Conservation (phyloP, 2,329 filamentous ascomycete species). For the Hymenoscyphus fructigenus region DNA sequence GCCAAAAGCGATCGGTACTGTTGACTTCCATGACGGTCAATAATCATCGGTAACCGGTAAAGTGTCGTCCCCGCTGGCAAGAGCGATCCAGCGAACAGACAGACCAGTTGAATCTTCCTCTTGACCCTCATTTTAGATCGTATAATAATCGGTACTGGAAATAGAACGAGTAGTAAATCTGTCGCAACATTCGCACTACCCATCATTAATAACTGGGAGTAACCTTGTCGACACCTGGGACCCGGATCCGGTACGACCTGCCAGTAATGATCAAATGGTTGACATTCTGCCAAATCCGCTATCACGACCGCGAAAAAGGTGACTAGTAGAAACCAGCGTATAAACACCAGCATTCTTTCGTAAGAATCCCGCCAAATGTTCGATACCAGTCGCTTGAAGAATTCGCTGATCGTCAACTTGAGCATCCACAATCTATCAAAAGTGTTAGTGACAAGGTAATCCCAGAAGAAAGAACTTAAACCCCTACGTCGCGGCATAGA, state of each 20-base stretch:
- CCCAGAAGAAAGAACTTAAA: not conserved
- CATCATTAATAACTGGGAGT: slow-evolving; percentile 85
- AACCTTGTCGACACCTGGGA: slow-evolving; percentile 80
- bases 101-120: slow-evolving; percentile 75
- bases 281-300: slow-evolving; percentile 81
- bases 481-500: slow-evolving; percentile 85
- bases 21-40: slow-evolving; percentile 69
- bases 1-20: slow-evolving; percentile 87
- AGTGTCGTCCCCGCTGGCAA: slow-evolving; percentile 76
- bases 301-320: slow-evolving; percentile 82
- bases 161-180: slow-evolving; percentile 81
- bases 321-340: slow-evolving; percentile 71
- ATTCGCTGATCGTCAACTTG: slow-evolving; percentile 88
- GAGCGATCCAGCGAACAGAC: slow-evolving; percentile 83
- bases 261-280: slow-evolving; percentile 72
- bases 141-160: slow-evolving; percentile 86
- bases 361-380: slow-evolving; percentile 80
- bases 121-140: slow-evolving; percentile 72
- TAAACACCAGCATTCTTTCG: slow-evolving; percentile 65
- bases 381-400: slow-evolving; percentile 80
- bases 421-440: slow-evolving; percentile 78
- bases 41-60: slow-evolving; percentile 78
- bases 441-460: slow-evolving; percentile 16
- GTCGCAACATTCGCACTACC: slow-evolving; percentile 86
- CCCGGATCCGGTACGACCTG: slow-evolving; percentile 85